Base-by-base conservation (phyloP, 495 filamentous ascomycete genomes). In the Xylaria acuta region DNA sequence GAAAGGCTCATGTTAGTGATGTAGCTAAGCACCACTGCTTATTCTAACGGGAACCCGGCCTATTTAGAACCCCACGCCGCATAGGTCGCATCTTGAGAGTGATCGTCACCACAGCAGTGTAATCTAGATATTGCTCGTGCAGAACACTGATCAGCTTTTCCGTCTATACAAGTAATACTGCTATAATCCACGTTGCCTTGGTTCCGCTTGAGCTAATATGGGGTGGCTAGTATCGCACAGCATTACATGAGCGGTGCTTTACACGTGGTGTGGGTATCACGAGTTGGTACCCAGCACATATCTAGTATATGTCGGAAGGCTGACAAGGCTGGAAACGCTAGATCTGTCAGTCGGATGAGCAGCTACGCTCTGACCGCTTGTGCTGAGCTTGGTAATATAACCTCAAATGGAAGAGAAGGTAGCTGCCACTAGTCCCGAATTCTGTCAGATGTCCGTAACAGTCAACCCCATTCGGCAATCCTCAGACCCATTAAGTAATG, bases 261-360 rank as follows among this genome's bases (percentile, higher is more conserved):
- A 30, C 32, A 34, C 5, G 54, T 3, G 54, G 54, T 32, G 27
- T 20, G 34, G 32, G 6, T 60, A 34, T 59, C 54, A n/a, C 54
- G 54, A 59, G 58, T 22, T 60, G 16, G 32, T n/a, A 22, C 9
- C 32, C 18, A 22, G 58, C 38, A 60, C 14, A 12, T 51, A 32
- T 67, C 64, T 6, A 30, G n/a, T 41, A 30, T 14, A 51, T 49
- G n/a, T 67, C 20, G 5, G 36, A 56, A 67, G 32, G 47, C 49
- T 67, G 65, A 67, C 36, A 56, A 67, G 65, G 65, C 65, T 56
- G 49, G 5, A 41, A 12, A 51, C 9, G 30, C 25, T 36, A 66
- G 25, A 22, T 51, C 30, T 18, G 18, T 14, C 43, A 5, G 16
- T n/a, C 30, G 25, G 8, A n/a, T 34, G 22, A 54, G 12, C n/a